Percentiles rank a stretch among this genome's conserved stretches.
phyloP scores from a whole-genome alignment of 495 filamentous ascomycete species.

The Lindgomyces ingoldianus region DNA sequence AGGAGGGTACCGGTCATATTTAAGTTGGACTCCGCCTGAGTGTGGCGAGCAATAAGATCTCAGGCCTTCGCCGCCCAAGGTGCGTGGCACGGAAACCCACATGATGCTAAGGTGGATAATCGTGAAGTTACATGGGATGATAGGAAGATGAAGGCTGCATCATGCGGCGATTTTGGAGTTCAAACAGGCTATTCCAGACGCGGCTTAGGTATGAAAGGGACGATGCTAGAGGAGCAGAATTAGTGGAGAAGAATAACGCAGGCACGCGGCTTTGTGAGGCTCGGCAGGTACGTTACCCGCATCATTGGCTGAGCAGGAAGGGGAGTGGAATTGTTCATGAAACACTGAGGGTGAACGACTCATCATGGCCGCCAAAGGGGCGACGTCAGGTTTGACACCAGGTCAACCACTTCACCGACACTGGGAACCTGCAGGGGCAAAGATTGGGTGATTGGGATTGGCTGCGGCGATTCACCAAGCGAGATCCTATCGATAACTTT shows the following conservation, averaged over 20 bases:
- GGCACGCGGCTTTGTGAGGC: conserved; percentile 1
- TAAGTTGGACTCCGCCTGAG: conserved; percentile 12
- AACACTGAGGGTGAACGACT: conserved; percentile 21
- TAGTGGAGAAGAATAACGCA: conserved; percentile 11
- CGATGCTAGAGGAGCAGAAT: conserved; percentile 10
- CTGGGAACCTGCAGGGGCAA: background rate
- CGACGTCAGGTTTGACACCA: background rate
- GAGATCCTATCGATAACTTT: conserved; percentile 24
- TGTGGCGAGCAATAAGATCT: background rate
- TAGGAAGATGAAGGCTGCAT: background rate
- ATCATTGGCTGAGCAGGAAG: conserved; percentile 12
- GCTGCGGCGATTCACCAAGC: background rate
- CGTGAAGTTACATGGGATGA: conserved; percentile 21
- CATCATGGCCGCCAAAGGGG: background rate
- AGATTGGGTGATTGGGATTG: background rate
- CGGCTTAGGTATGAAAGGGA: conserved; percentile 7
- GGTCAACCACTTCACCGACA: background rate
- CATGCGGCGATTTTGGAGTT: conserved; percentile 6
- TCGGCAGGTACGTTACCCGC: conserved; percentile 20
- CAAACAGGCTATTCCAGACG: conserved; percentile 3
- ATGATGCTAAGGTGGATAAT: conserved; percentile 25
- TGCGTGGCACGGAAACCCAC: background rate
- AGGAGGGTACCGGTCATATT: conserved; percentile 16
- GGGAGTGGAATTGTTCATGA: conserved; percentile 9
- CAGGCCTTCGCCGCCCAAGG: background rate